Percentiles rank a stretch among this genome's conserved stretches.
phyloP scores from a whole-genome alignment of 192 early-diverging fungal genomes.

The Pilaira anomala region DNA sequence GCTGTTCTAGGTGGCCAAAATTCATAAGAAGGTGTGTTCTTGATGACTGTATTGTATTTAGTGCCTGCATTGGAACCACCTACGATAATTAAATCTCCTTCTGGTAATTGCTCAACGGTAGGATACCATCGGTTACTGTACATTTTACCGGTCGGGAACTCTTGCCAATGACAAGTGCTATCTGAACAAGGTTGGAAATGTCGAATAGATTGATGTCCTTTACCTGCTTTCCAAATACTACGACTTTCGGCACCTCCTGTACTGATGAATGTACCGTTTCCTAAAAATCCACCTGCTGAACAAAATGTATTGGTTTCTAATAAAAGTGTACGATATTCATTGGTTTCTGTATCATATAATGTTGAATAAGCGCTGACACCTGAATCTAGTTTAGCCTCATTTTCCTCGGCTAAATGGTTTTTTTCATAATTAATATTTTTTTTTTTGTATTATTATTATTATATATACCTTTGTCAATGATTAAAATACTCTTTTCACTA shows the following conservation, averaged over 20 bases:
- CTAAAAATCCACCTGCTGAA: constrained; percentile 51
- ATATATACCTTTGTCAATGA: constrained; percentile 60
- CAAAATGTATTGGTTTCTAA: constrained; percentile 54
- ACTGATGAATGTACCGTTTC: constrained; percentile 46
- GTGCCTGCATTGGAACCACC: constrained; percentile 52
- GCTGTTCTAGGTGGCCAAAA: constrained; percentile 35
- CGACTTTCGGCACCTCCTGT: constrained; percentile 47
- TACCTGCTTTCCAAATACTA: constrained; percentile 17
- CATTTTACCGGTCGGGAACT: constrained; percentile 37
- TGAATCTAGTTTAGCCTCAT: constrained; percentile 34
- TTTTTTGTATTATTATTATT: too few relatives aligned
- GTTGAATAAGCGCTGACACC: constrained; percentile 41
- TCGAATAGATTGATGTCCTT: constrained; percentile 46
- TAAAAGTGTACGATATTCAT: constrained; percentile 39
- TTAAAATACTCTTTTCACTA: constrained; percentile 49
- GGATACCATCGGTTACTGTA: constrained; percentile 51
- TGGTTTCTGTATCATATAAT: constrained; percentile 44
- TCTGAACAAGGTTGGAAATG: constrained; percentile 46
- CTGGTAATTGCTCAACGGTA: constrained; percentile 39
- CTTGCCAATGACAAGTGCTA: constrained; percentile 43
- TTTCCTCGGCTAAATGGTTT: constrained; percentile 28
- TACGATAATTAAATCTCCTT: constrained; percentile 50
- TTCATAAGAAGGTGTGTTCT: constrained; percentile 40
- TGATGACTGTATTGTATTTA: constrained; percentile 31
- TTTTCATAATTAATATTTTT: not conserved